Percentiles rank a stretch among this genome's conserved stretches.
Conservation (phyloP, 1,284 basidiomycete species). For the Ceratobasidium sp. region DNA sequence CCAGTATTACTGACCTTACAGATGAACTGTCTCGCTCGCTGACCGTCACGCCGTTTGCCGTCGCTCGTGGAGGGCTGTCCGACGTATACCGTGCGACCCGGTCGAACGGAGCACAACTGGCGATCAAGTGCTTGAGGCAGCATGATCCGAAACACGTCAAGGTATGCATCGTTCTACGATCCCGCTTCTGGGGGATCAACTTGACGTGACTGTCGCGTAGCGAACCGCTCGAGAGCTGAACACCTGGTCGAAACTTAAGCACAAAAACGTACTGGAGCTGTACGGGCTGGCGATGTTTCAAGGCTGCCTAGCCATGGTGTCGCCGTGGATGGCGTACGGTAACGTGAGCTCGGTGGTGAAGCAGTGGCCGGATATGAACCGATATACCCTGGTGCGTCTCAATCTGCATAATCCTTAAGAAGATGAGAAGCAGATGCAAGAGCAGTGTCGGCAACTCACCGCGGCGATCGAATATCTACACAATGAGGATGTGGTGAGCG, state of each 20-base stretch:
- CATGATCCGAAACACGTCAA: not conserved
- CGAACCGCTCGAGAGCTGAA: not conserved
- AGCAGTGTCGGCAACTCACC: not conserved
- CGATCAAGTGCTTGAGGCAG: not conserved
- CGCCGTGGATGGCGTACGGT: constrained; percentile 17
- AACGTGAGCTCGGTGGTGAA: not conserved
- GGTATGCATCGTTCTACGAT: not conserved
- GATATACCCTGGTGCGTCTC: not conserved
- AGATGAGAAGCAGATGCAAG: not conserved
- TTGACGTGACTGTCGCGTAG: not conserved
- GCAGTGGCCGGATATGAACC: not conserved
- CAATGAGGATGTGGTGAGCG: not conserved
- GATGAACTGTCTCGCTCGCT: not conserved
- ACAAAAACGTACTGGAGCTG: not conserved
- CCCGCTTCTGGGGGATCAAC: not conserved
- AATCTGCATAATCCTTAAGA: no score
- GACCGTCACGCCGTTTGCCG: not conserved
- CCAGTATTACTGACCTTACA: not conserved
- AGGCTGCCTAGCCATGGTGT: constrained; percentile 1
- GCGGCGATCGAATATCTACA: not conserved
- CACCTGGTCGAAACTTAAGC: not conserved
- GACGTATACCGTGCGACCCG: not conserved
- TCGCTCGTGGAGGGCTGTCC: not conserved
- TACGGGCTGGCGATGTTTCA: not conserved
- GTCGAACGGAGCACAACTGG: not conserved